Percentiles rank a stretch among this genome's conserved stretches.
Conservation (phyloP, 257 asterid genomes). For the Buddleja alternifolia region DNA sequence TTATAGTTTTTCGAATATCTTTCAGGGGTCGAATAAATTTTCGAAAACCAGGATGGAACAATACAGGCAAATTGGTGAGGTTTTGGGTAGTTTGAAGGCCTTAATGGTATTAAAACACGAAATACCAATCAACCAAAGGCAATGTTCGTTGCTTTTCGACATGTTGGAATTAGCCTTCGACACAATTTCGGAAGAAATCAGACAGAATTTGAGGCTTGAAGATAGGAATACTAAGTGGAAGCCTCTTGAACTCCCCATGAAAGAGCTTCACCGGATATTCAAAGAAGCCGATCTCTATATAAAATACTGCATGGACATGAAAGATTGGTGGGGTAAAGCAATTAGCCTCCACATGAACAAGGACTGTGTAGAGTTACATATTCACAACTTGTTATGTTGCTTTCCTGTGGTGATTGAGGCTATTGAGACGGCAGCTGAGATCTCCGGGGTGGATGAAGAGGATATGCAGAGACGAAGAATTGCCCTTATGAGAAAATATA, state of each 20-base stretch:
- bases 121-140: conserved; percentile 71
- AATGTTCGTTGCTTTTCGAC: conserved; percentile 72
- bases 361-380: conserved; percentile 71
- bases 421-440: conserved; percentile 80
- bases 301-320: conserved; percentile 60
- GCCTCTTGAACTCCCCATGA: conserved; percentile 78
- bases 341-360: conserved; percentile 65
- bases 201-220: conserved; percentile 58
- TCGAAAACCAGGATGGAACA: conserved; percentile 60
- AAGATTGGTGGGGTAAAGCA: conserved; percentile 86
- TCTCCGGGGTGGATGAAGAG: conserved; percentile 63
- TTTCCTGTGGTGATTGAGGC: conserved; percentile 89
- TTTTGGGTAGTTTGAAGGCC: conserved; percentile 76
- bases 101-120: conserved; percentile 81
- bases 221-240: conserved; percentile 77
- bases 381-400: conserved; percentile 73
- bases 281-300: conserved; percentile 74
- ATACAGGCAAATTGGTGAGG: conserved; percentile 84
- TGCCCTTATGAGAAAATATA: conserved; percentile 61
- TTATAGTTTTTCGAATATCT: no score
- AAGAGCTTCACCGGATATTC: conserved; percentile 65
- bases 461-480: conserved; percentile 62
- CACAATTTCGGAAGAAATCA: conserved; percentile 64
- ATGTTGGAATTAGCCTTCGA: conserved; percentile 65
- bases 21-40: background rate